Base-by-base conservation (phyloP, 2,329 filamentous ascomycete species). In the Verruconis gallopava region DNA sequence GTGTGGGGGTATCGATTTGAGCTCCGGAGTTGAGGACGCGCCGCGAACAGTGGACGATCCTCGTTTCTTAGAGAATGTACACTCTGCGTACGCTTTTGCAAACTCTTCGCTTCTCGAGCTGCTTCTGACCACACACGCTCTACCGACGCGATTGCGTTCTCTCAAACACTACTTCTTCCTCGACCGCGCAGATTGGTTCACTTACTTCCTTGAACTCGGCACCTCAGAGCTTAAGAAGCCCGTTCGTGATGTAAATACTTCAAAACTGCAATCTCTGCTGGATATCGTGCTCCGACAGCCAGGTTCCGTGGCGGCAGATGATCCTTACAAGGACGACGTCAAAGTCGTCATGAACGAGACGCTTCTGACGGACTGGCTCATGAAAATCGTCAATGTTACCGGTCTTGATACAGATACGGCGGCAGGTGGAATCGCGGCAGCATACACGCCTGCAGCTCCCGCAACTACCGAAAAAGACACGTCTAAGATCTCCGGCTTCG, bases 91-190 rank as follows among this genome's bases (percentile, higher is more conserved):
- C 54, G 86, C 89, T 1, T 82, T 95, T 56, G 91, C 91, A 42
- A 98, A 98, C 61, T 82, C 88, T 44, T 94, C 89, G 5, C 71
- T 98, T 17, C 79, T 98, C 63, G 81, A 86, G 46, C 72, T 98
- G 0, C 77, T 98, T 2, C 71, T 98, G 32, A 96, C 89, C 1
- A 91, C 91, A 4, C 91, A 98, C 56, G 84, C 84, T 11, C 73
- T 98, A 4, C 88, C 89, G 1, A 81, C 84, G 20, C 77, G 91
- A 28, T 71, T 98, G 44, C 77, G 81, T 36, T 96, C 89, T 12
- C 69, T 98, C 30, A 98, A 98, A 59, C 91, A 98, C 62, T 98
- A 98, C 66, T 98, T 96, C 68, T 98, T 98, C 69, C 78, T 98
- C 47, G 89, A 96, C 53, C 82, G 88, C 5, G 95, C 91, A 22